Evolutionary conservation across 176 grass and related monocot species (phyloP).

Genomic region (Carex parvula): DNA sequence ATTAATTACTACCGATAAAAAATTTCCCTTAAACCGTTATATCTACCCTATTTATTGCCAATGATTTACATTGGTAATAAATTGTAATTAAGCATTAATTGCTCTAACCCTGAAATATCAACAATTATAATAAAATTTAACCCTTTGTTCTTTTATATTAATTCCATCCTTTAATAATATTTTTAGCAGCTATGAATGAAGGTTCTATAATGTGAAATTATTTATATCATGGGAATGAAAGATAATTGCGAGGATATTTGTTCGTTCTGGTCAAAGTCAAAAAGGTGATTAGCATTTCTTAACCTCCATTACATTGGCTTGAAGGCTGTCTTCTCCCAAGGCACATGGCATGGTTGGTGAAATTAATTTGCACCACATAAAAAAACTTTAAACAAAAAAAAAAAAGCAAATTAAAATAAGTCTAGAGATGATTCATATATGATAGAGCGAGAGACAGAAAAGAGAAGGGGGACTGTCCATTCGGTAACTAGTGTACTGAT

Average conservation of each 20-base stretch:
- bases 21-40: background rate
- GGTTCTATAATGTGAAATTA: background rate
- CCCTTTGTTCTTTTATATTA: background rate
- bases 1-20: too few species aligned
- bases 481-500: too few species aligned
- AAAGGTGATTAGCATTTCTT: constrained; percentile 16
- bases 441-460: too few species aligned
- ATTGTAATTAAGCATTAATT: background rate
- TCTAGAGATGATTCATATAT: background rate
- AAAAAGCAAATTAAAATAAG: background rate
- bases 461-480: too few species aligned
- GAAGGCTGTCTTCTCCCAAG: constrained; percentile 24
- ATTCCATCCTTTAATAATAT: background rate
- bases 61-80: background rate
- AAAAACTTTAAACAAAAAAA: too few species aligned
- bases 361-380: background rate
- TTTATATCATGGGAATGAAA: background rate
- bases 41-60: constrained; percentile 13
- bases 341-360: constrained; percentile 16
- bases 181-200: background rate
- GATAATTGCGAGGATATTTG: background rate
- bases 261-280: constrained; percentile 20
- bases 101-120: background rate
- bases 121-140: background rate
- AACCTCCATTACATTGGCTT: constrained; percentile 9